Evolutionary conservation across 179 eudicot genomes (phyloP).

Genomic region (Gypsophila paniculata): DNA sequence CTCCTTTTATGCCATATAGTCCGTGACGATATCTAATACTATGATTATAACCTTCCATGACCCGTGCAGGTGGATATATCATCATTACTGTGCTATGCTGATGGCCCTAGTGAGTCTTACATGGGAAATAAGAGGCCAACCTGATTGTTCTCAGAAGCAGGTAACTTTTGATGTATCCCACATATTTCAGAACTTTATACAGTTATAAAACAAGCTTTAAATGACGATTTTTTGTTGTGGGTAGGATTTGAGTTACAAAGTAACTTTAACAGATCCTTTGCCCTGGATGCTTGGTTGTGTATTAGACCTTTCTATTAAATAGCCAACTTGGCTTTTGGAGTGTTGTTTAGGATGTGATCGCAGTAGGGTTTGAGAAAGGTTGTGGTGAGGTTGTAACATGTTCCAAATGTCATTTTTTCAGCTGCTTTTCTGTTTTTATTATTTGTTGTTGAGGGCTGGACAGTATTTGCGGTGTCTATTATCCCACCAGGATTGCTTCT

Average conservation of each 20-base stretch:
- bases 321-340: too few species aligned
- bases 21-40: not conserved
- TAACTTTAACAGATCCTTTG: not conserved
- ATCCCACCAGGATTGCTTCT: not conserved
- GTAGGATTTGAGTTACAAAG: slow-evolving; percentile 1
- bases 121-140: slow-evolving; percentile 87
- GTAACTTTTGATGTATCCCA: slow-evolving; percentile 31
- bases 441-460: slow-evolving; percentile 3
- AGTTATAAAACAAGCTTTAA: not conserved
- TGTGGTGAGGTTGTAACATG: not conserved
- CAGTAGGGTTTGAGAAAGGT: not conserved
- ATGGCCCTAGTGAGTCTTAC: slow-evolving; percentile 98
- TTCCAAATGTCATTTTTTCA: not conserved
- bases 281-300: not conserved
- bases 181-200: not conserved
- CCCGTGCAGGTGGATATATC: slow-evolving; percentile 81
- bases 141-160: slow-evolving; percentile 87
- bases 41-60: not conserved
- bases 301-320: too few species aligned
- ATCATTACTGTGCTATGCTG: slow-evolving; percentile 93
- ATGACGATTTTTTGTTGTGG: not conserved
- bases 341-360: not conserved
- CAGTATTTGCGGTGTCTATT: not conserved
- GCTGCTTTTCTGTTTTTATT: not conserved
- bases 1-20: not conserved